Conservation (phyloP, 805 yeast genomes). For the Limtongia smithiae region DNA sequence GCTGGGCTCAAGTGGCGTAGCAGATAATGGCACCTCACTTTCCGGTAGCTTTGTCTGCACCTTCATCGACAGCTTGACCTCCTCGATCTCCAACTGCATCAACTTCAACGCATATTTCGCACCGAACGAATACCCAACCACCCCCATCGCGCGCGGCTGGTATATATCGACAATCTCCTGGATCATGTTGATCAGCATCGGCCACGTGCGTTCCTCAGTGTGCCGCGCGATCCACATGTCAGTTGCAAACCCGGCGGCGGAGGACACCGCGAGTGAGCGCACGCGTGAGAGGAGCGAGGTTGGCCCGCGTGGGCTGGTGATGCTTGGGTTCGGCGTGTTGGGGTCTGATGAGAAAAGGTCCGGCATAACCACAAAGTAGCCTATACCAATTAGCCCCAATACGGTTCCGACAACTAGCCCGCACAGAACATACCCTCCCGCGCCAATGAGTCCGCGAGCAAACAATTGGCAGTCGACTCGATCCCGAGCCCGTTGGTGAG, state of each 20-base stretch:
- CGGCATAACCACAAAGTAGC: slow-evolving; percentile 35
- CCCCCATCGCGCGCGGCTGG: slow-evolving; percentile 33
- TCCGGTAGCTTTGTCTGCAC: not conserved
- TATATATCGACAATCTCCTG: slow-evolving; percentile 34
- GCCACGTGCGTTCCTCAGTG: slow-evolving; percentile 35
- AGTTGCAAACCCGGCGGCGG: slow-evolving; percentile 36
- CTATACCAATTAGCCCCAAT: slow-evolving; percentile 8
- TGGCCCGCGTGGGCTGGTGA: slow-evolving; percentile 1
- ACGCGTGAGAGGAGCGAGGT: slow-evolving; percentile 23
- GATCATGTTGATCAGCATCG: slow-evolving; percentile 30
- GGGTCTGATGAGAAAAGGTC: slow-evolving; percentile 37
- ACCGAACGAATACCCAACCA: slow-evolving; percentile 38
- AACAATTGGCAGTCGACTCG: slow-evolving; percentile 33
- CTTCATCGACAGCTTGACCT: not conserved
- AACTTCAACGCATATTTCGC: slow-evolving; percentile 35
- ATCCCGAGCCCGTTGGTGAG: slow-evolving; percentile 38
- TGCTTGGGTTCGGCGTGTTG: slow-evolving; percentile 20
- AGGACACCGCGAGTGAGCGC: slow-evolving; percentile 31
- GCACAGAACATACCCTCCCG: slow-evolving; percentile 14
- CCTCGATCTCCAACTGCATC: slow-evolving; percentile 29
- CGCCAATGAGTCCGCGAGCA: slow-evolving; percentile 35
- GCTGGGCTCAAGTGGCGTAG: no score
- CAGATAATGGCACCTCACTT: not conserved
- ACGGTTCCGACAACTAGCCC: not conserved
- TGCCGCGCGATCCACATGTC: slow-evolving; percentile 40